These are phyloP conservation scores for Gossypium stocksii DNA, from an alignment of 345 rosid species.

Conservation along the genomic window DNA sequence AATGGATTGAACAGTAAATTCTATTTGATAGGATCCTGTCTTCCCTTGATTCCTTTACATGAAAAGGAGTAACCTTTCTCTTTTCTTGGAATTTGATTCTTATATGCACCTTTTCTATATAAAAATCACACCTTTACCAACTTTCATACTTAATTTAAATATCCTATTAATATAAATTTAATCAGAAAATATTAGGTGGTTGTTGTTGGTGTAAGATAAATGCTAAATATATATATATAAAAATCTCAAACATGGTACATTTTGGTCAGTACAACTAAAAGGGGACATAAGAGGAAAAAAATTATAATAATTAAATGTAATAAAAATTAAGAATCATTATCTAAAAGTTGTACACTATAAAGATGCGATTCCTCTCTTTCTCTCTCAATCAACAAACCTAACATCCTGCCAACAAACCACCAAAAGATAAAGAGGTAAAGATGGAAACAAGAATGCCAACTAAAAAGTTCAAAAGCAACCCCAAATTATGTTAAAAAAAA, in stretches of 20 bases:
- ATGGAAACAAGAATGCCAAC: not conserved
- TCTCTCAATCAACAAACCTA: not conserved
- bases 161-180: too few species aligned
- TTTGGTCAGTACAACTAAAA: not conserved
- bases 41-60: too few species aligned
- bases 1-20: too few species aligned
- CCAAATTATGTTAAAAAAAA: not conserved
- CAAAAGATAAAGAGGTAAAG: not conserved
- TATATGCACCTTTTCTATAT: too few species aligned
- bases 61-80: too few species aligned
- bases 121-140: too few species aligned
- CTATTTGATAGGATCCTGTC: too few species aligned
- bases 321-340: not conserved
- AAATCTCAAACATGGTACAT: not conserved
- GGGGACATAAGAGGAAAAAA: not conserved
- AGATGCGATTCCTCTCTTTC: slow-evolving; percentile 1
- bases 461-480: slow-evolving; percentile 6
- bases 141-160: too few species aligned
- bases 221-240: not conserved
- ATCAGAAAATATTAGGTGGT: too few species aligned
- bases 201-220: not conserved
- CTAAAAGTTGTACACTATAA: not conserved
- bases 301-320: not conserved
- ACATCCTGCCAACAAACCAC: slow-evolving; percentile 10
- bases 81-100: too few species aligned